Evolutionary conservation across 2,329 filamentous ascomycete species (phyloP).

Genomic region (Paramyrothecium sp.): DNA sequence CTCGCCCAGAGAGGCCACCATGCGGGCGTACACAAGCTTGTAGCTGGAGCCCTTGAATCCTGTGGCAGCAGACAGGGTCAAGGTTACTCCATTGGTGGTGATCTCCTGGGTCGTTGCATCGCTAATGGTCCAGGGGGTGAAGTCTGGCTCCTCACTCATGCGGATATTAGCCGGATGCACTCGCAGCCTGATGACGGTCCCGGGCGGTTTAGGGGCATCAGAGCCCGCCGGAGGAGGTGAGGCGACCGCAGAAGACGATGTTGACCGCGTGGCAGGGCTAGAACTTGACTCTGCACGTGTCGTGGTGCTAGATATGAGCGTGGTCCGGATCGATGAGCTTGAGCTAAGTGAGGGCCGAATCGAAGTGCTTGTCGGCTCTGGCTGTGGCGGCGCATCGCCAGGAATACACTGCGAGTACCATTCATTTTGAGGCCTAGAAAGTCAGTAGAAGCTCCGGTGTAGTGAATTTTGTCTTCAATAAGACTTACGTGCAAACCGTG

Average conservation of each 20-base stretch:
- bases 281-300: neutral
- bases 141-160: neutral
- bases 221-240: neutral
- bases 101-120: neutral
- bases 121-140: neutral
- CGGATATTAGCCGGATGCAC: neutral
- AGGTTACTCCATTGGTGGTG: neutral
- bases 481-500: neutral
- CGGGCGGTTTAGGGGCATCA: neutral
- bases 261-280: neutral
- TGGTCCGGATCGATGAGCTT: neutral
- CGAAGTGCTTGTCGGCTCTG: neutral
- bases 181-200: neutral
- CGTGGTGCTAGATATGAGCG: neutral
- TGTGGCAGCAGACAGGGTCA: neutral
- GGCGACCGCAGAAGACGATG: neutral
- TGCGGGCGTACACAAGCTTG: neutral
- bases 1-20: neutral
- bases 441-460: constrained; percentile 2
- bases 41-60: neutral
- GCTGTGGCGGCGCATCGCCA: neutral
- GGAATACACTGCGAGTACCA: constrained; percentile 19
- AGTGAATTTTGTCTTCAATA: neutral
- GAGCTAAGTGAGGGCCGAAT: too few species aligned
- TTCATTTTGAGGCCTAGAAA: constrained; percentile 12